phyloP scores from a whole-genome alignment of 371 early-diverging fungal species.

The Apophysomyces trapeziformis region DNA sequence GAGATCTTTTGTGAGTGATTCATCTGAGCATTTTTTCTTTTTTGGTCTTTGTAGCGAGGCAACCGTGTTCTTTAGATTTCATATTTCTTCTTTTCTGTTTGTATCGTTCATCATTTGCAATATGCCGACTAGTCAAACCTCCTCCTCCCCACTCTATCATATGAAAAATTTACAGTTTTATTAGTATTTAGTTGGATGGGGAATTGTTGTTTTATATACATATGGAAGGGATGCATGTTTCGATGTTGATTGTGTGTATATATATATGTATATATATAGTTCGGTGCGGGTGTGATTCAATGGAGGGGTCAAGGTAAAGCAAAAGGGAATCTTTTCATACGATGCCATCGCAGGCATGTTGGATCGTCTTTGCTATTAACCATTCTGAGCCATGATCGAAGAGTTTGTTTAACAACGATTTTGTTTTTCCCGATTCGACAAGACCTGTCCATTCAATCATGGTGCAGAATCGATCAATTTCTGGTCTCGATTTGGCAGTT shows the following conservation, averaged over 20 bases:
- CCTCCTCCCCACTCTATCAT: not conserved
- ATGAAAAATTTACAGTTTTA: slow-evolving; percentile 3
- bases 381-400: slow-evolving; percentile 16
- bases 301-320: not conserved
- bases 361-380: slow-evolving; percentile 18
- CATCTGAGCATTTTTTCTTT: not conserved
- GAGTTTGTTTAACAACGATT: slow-evolving; percentile 12
- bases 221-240: not conserved
- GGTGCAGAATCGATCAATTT: slow-evolving; percentile 7
- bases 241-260: not conserved
- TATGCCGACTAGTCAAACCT: no score
- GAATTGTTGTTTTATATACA: not conserved
- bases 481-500: slow-evolving; percentile 13
- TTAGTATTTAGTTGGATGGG: not conserved
- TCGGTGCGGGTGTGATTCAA: no score
- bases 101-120: no score
- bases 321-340: not conserved
- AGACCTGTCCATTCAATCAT: slow-evolving; percentile 21
- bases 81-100: no score
- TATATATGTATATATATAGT: not conserved
- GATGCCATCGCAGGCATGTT: slow-evolving; percentile 13
- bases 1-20: not conserved
- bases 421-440: slow-evolving; percentile 13
- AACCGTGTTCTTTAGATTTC: no score
- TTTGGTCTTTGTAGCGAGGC: no score